Percentiles rank a stretch among this genome's conserved stretches.
phyloP scores from a whole-genome alignment of 306 rosid species.

The Vigna mungo region DNA sequence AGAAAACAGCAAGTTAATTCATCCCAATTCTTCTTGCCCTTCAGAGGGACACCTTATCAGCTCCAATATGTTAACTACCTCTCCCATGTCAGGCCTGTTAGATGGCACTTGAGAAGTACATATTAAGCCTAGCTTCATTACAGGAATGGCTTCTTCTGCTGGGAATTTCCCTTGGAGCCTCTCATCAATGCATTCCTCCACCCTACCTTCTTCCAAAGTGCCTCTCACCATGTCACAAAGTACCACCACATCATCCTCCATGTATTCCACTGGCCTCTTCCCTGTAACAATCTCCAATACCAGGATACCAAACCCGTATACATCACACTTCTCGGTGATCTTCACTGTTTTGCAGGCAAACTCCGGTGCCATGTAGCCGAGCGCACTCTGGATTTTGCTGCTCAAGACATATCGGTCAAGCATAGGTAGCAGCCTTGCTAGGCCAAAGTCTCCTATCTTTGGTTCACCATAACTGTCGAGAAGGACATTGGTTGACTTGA shows the following conservation, averaged over 20 bases:
- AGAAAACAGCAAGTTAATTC: constrained; percentile 49
- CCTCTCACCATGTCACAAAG: constrained; percentile 98
- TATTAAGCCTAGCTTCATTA: constrained; percentile 88
- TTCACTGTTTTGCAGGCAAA: constrained; percentile 95
- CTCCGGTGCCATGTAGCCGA: constrained; percentile 99
- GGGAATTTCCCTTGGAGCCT: constrained; percentile 90
- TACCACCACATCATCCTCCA: constrained; percentile 99
- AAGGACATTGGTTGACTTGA: constrained; percentile 91
- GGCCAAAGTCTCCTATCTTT: constrained; percentile 91
- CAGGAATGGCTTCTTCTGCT: constrained; percentile 90
- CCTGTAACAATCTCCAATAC: constrained; percentile 91
- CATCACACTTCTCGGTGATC: constrained; percentile 94
- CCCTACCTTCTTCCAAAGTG: constrained; percentile 89
- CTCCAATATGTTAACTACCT: constrained; percentile 96
- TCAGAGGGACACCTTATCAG: constrained; percentile 96
- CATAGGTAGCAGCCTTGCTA: constrained; percentile 93
- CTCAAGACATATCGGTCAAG: constrained; percentile 93
- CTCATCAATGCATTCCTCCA: constrained; percentile 88
- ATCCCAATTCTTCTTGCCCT: constrained; percentile 84
- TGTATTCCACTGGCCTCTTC: constrained; percentile 95
- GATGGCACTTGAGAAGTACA: constrained; percentile 99
- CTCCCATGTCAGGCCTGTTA: constrained; percentile 97
- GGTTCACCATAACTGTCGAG: constrained; percentile 84
- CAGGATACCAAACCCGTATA: constrained; percentile 91
- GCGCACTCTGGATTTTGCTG: constrained; percentile 99